Evolutionary conservation across 805 yeast species (phyloP), one percentile per base, ranked within the genome.

Genomic region (Suhomyces canberraensis): DNA sequence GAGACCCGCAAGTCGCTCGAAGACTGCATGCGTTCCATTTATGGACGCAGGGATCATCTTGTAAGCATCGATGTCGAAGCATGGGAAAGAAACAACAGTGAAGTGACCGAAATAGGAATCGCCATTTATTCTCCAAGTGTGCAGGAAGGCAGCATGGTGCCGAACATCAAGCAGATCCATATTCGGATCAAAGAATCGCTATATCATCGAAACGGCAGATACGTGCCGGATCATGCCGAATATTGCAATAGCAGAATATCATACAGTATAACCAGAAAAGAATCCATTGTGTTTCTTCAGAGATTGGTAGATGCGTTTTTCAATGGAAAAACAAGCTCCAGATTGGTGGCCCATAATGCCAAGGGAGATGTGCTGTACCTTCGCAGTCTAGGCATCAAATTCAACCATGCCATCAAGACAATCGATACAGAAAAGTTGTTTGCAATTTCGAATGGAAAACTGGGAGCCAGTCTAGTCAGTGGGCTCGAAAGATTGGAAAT

Each of bases 331-430:
- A 43, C 46, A 14, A n/a, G n/a, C n/a, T 52, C 66, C 14, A 61
- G 68, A 0, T 61, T 79, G 28, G 80, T 81, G 16, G 89, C 87
- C 0, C 90, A 82, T 54, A 71, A 70, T 33, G 61, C 79, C 8
- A 42, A 47, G 13, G 79, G 78, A 11, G 89, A 82, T 50, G 37
- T 82, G 13, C 60, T 52, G 31, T 75, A 80, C 78, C 56, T 82
- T 19, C 46, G 46, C 14, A 46, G 52, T 9, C 40, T 76, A 25
- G 79, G 78, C n/a, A 60, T 79, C 2, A 36, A 57, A 2, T 52
- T 79, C n/a, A 78, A 80, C 0, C 42, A 45, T 0, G 41, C 55
- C 14, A 32, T 54, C 9, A 28, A 45, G 1, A 46, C 46, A 3
- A 50, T 65, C 4, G 89, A 82, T 50, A 79, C 87, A 0, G 64